Conservation (phyloP, 1,284 basidiomycete genomes). For the Termitomyces sp. region DNA sequence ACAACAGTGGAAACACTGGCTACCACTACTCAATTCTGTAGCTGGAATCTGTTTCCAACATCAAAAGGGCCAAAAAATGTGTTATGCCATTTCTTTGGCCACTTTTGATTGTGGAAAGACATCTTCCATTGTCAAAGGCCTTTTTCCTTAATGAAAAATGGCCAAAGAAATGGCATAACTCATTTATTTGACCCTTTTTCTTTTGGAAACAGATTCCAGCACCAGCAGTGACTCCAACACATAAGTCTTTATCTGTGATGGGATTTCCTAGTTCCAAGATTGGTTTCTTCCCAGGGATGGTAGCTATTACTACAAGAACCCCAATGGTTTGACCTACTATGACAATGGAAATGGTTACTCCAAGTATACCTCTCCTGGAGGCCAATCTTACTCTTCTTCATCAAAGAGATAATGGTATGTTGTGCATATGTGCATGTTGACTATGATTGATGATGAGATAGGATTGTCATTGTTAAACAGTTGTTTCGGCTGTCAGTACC, state of each 20-base stretch:
- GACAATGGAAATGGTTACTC: constrained; percentile 43
- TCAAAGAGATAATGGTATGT: constrained; percentile 3
- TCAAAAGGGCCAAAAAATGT: no score
- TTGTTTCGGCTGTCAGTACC: background rate
- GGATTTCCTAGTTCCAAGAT: background rate
- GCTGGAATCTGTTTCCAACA: no score
- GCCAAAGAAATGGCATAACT: no score
- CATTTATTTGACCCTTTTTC: no score
- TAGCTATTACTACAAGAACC: constrained; percentile 57
- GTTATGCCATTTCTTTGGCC: no score
- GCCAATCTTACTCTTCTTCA: constrained; percentile 21
- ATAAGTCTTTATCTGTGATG: constrained; percentile 22
- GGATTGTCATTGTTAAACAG: background rate
- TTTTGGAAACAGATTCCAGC: no score
- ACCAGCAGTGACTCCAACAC: no score
- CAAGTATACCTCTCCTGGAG: constrained; percentile 48
- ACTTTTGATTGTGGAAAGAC: no score
- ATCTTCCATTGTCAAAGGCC: no score
- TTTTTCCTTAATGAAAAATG: no score
- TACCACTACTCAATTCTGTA: no score
- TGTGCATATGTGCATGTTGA: background rate
- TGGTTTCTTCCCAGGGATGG: constrained; percentile 34
- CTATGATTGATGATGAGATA: background rate
- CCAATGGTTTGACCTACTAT: constrained; percentile 57
- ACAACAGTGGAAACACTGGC: constrained; percentile 31